Evolutionary conservation across 2,329 filamentous ascomycete genomes (phyloP).

Genomic region (Colletotrichum tanaceti): DNA sequence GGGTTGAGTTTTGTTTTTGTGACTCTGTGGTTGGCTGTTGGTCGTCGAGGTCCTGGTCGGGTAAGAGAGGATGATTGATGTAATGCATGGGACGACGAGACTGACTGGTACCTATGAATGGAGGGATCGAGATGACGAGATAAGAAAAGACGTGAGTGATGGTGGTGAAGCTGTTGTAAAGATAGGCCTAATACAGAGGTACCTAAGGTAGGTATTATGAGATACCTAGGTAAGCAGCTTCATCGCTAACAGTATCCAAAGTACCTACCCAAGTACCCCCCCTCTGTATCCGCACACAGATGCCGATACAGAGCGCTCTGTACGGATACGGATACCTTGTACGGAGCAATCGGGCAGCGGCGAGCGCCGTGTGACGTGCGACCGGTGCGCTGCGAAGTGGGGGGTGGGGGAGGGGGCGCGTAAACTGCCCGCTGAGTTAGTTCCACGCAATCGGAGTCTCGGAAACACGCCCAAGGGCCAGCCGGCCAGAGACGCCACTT

Average conservation of each 20-base stretch:
- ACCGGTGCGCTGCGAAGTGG: conserved; percentile 31
- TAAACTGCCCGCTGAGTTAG: not conserved
- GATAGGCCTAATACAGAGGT: no score
- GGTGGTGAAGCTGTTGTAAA: not conserved
- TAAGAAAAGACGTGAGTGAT: not conserved
- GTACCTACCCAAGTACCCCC: not conserved
- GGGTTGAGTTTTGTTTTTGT: not conserved
- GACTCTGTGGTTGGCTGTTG: not conserved
- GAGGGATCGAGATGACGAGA: not conserved
- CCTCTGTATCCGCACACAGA: no score
- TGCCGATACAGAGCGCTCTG: no score
- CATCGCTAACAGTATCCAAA: not conserved
- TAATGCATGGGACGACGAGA: no score
- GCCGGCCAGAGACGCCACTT: no score
- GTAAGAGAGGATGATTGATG: not conserved
- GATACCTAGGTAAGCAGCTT: no score
- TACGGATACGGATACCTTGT: no score
- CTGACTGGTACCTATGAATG: no score
- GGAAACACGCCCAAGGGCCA: no score
- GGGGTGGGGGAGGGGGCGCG: not conserved
- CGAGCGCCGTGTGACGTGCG: conserved; percentile 41
- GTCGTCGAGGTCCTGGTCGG: not conserved
- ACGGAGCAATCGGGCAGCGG: conserved; percentile 34
- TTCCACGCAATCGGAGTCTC: not conserved
- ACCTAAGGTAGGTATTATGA: no score